A percentile compares a stretch with the other conserved stretches of the same genome.
Evolutionary conservation across 2,329 filamentous ascomycete species (phyloP).

Genomic region (Verticillium dahliae): DNA sequence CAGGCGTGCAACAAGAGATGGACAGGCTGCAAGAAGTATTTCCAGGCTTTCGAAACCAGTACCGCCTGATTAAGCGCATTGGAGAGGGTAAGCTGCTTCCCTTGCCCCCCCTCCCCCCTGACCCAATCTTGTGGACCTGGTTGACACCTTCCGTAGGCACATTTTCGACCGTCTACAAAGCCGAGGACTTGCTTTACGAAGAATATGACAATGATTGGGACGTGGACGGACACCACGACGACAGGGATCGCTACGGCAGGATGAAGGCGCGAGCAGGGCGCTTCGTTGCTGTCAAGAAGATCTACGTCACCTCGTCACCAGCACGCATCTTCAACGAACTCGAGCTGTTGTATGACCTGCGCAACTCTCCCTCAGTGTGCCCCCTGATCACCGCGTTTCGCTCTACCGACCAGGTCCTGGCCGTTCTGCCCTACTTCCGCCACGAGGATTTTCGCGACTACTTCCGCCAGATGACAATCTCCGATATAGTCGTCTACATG

Average conservation of each 20-base stretch:
- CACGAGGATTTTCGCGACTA: slow-evolving; percentile 94
- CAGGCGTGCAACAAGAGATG: slow-evolving; percentile 77
- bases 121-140: neutral
- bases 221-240: slow-evolving; percentile 33
- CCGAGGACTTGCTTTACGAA: slow-evolving; percentile 84
- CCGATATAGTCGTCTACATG: slow-evolving; percentile 86
- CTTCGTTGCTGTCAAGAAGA: slow-evolving; percentile 97
- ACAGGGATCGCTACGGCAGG: slow-evolving; percentile 47
- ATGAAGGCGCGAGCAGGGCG: slow-evolving; percentile 37
- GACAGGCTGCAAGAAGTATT: slow-evolving; percentile 75
- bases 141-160: slow-evolving; percentile 59
- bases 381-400: slow-evolving; percentile 97
- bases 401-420: slow-evolving; percentile 87
- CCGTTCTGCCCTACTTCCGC: slow-evolving; percentile 89
- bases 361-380: slow-evolving; percentile 78
- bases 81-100: slow-evolving; percentile 65
- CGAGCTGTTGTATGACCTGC: slow-evolving; percentile 82
- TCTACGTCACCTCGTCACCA: slow-evolving; percentile 96
- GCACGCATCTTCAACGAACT: slow-evolving; percentile 93
- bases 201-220: slow-evolving; percentile 86
- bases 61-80: slow-evolving; percentile 90
- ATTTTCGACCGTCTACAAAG: slow-evolving; percentile 98
- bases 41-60: slow-evolving; percentile 74
- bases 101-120: neutral
- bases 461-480: slow-evolving; percentile 81